Percentiles rank a stretch among this genome's conserved stretches.
Conservation (phyloP, 2,329 filamentous ascomycete genomes). For the Fusarium sarcochroum region DNA sequence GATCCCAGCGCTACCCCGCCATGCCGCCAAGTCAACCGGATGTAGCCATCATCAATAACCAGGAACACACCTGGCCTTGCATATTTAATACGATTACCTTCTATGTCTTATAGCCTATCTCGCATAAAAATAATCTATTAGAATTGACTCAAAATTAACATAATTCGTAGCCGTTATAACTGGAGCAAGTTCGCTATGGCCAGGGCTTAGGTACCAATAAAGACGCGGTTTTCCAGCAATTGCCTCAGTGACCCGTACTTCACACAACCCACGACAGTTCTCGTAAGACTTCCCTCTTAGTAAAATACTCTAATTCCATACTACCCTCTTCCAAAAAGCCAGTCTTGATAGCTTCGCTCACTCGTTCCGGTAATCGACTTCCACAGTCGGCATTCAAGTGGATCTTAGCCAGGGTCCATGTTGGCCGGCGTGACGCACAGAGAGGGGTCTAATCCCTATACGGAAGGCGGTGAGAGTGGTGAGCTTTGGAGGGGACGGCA, state of each 20-base stretch:
- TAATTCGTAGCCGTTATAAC: no score
- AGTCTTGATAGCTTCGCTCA: background rate
- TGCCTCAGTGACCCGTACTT: no score
- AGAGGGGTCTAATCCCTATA: background rate
- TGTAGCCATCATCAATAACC: background rate
- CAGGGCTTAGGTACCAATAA: no score
- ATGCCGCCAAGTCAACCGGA: background rate
- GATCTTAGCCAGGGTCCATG: background rate
- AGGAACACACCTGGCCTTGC: background rate
- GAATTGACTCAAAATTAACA: no score
- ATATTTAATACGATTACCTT: no score
- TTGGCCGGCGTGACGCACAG: conserved; percentile 4
- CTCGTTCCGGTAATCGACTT: background rate
- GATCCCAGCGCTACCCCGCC: background rate
- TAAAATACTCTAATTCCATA: background rate
- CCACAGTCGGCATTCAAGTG: background rate
- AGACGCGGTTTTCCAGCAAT: no score
- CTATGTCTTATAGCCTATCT: no score
- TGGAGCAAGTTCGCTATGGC: no score
- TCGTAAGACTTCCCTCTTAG: no score
- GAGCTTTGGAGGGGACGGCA: conserved; percentile 21
- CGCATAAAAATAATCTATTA: no score
- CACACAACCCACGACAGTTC: no score
- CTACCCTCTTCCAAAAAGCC: background rate
- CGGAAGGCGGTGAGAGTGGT: background rate